Evolutionary conservation across 1,284 basidiomycete genomes (phyloP).

Genomic region (Leccinum fallax): DNA sequence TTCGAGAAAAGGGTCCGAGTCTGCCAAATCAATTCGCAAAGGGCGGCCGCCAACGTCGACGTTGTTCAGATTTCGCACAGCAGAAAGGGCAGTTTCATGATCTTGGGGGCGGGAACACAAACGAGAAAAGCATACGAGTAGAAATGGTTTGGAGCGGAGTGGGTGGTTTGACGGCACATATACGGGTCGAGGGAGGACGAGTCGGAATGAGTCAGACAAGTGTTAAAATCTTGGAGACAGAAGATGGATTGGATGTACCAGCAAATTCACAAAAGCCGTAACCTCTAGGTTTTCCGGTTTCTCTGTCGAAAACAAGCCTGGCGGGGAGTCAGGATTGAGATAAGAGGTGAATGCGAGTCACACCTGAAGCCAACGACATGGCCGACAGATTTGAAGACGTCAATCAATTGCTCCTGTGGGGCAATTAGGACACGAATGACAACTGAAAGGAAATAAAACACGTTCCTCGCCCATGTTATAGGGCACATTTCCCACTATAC

Average conservation of each 20-base stretch:
- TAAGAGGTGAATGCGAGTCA: neutral
- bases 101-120: conserved; percentile 51
- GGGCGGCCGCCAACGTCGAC: conserved; percentile 82
- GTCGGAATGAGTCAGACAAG: conserved; percentile 44
- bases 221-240: conserved; percentile 29
- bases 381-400: conserved; percentile 85
- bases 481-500: conserved; percentile 81
- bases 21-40: conserved; percentile 78
- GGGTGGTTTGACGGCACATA: conserved; percentile 13
- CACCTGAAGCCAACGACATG: conserved; percentile 88
- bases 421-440: conserved; percentile 13
- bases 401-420: conserved; percentile 73
- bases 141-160: conserved; percentile 13
- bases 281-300: conserved; percentile 94
- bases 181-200: conserved; percentile 13
- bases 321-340: conserved; percentile 3
- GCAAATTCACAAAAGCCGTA: conserved; percentile 98
- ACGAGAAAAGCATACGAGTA: conserved; percentile 16
- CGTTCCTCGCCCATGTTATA: conserved; percentile 81
- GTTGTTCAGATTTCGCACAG: conserved; percentile 86
- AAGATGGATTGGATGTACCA: conserved; percentile 61
- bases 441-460: conserved; percentile 4
- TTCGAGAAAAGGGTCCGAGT: conserved; percentile 62
- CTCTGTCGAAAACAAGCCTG: conserved; percentile 94
- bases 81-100: conserved; percentile 84